Evolutionary conservation across 495 filamentous ascomycete species (phyloP).

Genomic region (Hyaloscypha hepaticicola): DNA sequence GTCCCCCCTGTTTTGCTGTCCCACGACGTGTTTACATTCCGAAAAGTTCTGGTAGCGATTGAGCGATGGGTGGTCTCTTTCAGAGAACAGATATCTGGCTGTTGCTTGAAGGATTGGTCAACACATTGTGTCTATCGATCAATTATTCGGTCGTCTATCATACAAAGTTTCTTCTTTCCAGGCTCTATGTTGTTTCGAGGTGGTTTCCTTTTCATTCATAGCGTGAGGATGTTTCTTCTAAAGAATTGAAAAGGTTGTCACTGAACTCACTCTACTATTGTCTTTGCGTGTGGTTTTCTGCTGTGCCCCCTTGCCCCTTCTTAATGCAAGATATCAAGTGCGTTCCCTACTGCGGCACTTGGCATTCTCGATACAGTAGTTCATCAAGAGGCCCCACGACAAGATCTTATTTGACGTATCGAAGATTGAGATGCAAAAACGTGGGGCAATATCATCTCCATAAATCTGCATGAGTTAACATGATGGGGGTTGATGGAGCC

Average conservation of each 20-base stretch:
- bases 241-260: slow-evolving; percentile 24
- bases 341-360: not conserved
- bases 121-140: slow-evolving; percentile 31
- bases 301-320: not conserved
- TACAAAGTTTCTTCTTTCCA: slow-evolving; percentile 27
- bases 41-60: slow-evolving; percentile 38
- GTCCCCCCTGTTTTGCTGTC: slow-evolving; percentile 29
- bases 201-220: slow-evolving; percentile 24
- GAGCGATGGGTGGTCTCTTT: slow-evolving; percentile 34
- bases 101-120: slow-evolving; percentile 26
- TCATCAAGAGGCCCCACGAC: not conserved
- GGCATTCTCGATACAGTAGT: not conserved
- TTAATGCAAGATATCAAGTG: not conserved
- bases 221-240: slow-evolving; percentile 22
- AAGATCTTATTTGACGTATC: not conserved
- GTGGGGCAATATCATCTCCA: not conserved
- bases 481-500: not conserved
- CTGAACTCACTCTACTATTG: not conserved
- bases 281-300: not conserved
- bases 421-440: not conserved
- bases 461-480: not conserved
- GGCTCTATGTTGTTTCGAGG: slow-evolving; percentile 27
- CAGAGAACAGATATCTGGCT: slow-evolving; percentile 27
- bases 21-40: slow-evolving; percentile 34
- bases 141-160: slow-evolving; percentile 30